Evolutionary conservation across 2,329 filamentous ascomycete genomes (phyloP).

Genomic region (Acephala macrosclerotiorum): DNA sequence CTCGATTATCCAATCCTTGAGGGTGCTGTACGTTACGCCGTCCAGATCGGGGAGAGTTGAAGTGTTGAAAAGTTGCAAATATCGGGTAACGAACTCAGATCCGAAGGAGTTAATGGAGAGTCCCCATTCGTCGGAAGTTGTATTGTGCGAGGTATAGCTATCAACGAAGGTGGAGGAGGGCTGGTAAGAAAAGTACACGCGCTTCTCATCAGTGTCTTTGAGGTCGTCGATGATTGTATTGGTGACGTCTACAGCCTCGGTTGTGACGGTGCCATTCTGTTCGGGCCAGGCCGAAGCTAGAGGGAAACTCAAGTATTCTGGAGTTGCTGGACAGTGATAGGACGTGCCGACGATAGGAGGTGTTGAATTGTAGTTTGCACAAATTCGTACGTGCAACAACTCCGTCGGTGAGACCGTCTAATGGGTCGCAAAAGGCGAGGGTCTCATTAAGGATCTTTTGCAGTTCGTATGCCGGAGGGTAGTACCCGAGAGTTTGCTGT

Average conservation of each 20-base stretch:
- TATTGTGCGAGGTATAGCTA: conserved; percentile 45
- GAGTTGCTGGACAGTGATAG: conserved; percentile 51
- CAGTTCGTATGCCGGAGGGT: conserved; percentile 54
- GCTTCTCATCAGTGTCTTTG: conserved; percentile 45
- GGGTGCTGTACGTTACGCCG: conserved; percentile 61
- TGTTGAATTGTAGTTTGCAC: conserved; percentile 54
- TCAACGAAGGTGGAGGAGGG: conserved; percentile 43
- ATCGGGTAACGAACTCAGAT: conserved; percentile 50
- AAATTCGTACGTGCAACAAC: conserved; percentile 58
- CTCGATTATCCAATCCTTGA: conserved; percentile 60
- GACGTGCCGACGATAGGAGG: conserved; percentile 54
- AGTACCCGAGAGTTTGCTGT: conserved; percentile 51
- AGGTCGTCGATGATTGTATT: conserved; percentile 47
- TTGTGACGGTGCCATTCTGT: conserved; percentile 35
- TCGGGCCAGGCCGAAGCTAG: conserved; percentile 27
- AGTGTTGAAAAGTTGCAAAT: conserved; percentile 49
- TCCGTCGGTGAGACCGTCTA: conserved; percentile 62
- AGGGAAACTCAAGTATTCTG: neutral
- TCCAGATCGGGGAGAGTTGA: conserved; percentile 53
- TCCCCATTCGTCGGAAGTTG: conserved; percentile 44
- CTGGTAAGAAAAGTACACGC: conserved; percentile 48
- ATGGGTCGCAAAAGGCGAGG: conserved; percentile 59
- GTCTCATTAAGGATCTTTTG: conserved; percentile 61
- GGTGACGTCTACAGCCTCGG: conserved; percentile 45
- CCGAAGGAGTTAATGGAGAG: conserved; percentile 45